These are phyloP conservation scores for Pseudogymnoascus sp. DNA, from an alignment of 2,329 filamentous ascomycete species.

Conservation along the genomic window DNA sequence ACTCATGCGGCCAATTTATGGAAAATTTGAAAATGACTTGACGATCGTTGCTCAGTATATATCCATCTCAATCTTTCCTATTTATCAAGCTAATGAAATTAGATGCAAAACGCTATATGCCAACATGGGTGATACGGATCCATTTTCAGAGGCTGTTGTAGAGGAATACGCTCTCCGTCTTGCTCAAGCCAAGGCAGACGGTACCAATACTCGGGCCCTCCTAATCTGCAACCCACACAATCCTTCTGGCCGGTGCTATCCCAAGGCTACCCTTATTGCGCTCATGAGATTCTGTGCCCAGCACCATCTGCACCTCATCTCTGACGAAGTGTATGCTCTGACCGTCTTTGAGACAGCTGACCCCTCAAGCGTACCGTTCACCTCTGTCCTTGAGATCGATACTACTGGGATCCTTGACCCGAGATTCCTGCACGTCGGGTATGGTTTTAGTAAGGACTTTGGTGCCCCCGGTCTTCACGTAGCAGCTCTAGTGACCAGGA, in stretches of 20 bases:
- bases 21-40: constrained; percentile 38
- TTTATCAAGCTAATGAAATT: background rate
- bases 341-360: constrained; percentile 33
- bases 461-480: constrained; percentile 36
- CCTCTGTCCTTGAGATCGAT: constrained; percentile 40
- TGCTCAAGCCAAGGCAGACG: constrained; percentile 23
- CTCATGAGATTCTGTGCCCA: constrained; percentile 34
- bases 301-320: constrained; percentile 37
- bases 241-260: constrained; percentile 21
- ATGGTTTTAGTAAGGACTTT: constrained; percentile 31
- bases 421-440: constrained; percentile 35
- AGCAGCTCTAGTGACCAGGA: constrained; percentile 28
- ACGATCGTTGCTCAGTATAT: constrained; percentile 27
- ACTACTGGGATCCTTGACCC: constrained; percentile 36
- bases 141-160: constrained; percentile 29
- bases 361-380: constrained; percentile 33
- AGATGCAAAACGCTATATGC: constrained; percentile 18
- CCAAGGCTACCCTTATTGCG: constrained; percentile 20
- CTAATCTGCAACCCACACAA: constrained; percentile 32
- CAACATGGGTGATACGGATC: constrained; percentile 30
- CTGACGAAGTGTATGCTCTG: constrained; percentile 42
- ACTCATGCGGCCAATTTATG: constrained; percentile 37
- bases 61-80: background rate
- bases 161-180: constrained; percentile 32
- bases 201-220: constrained; percentile 31